These are phyloP conservation scores for Agaricus subrufescens DNA, from an alignment of 768 basidiomycete genomes.

Conservation along the genomic window DNA sequence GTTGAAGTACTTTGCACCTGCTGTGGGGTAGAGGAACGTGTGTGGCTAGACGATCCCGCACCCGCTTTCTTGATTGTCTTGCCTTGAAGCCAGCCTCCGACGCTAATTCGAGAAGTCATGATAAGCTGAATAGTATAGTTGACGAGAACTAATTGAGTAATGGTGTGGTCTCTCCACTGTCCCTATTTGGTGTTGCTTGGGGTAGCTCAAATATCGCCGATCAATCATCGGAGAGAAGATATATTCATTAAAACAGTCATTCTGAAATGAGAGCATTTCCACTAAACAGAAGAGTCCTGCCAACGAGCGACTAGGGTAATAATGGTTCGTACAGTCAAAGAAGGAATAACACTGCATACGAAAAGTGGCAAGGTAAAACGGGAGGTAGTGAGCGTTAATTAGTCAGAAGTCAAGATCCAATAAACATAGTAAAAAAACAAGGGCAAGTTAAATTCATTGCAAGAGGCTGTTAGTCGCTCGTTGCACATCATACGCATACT, in stretches of 20 bases:
- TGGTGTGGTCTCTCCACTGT: neutral
- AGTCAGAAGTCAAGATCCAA: neutral
- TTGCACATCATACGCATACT: constrained; percentile 75
- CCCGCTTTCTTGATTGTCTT: constrained; percentile 72
- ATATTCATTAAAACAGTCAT: no score
- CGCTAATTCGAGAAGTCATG: constrained; percentile 28
- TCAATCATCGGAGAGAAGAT: no score
- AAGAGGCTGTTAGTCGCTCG: constrained; percentile 75
- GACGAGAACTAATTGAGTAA: no score
- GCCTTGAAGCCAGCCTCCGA: constrained; percentile 63
- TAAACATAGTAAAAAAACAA: neutral
- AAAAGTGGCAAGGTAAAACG: neutral
- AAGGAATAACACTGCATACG: neutral
- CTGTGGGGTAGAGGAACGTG: constrained; percentile 61
- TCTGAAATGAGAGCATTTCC: neutral
- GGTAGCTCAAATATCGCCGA: no score
- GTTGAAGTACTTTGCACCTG: constrained; percentile 68
- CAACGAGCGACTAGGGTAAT: neutral
- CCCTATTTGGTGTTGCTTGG: neutral
- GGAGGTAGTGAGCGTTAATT: constrained; percentile 6
- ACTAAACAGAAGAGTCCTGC: neutral
- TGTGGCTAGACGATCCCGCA: constrained; percentile 35
- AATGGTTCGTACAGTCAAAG: neutral
- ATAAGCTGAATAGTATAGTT: neutral
- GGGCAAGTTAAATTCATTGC: constrained; percentile 18